These are phyloP conservation scores for Boletus chippewaensis DNA, from an alignment of 1,284 basidiomycete species.

Conservation along the genomic window DNA sequence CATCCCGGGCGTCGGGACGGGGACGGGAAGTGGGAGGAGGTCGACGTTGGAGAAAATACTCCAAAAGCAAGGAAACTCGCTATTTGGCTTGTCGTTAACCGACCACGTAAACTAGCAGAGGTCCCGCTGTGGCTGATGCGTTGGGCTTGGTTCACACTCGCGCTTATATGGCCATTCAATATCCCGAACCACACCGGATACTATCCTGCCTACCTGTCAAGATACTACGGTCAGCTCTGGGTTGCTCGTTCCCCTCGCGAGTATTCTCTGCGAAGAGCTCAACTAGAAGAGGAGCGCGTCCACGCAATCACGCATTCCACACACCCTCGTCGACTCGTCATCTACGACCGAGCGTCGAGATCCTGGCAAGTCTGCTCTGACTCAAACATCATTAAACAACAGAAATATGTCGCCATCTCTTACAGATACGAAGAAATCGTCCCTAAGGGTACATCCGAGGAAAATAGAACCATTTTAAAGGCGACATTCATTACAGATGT, in stretches of 20 bases:
- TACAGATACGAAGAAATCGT: slow-evolving; percentile 17
- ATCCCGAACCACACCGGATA: slow-evolving; percentile 1
- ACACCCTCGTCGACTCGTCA: slow-evolving; percentile 19
- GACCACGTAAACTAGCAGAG: background rate
- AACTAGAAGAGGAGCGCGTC: slow-evolving; percentile 7
- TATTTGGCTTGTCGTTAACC: slow-evolving; percentile 14
- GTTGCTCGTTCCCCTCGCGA: slow-evolving; percentile 21
- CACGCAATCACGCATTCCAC: slow-evolving; percentile 16
- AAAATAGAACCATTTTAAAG: background rate
- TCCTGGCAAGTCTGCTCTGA: slow-evolving; percentile 12
- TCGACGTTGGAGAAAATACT: background rate
- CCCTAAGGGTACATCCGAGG: background rate
- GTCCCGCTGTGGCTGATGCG: slow-evolving; percentile 13
- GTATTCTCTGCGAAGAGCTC: slow-evolving; percentile 18
- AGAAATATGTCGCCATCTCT: slow-evolving; percentile 22
- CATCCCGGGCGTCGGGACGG: slow-evolving; percentile 1
- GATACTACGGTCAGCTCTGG: slow-evolving; percentile 25
- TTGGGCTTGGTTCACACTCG: slow-evolving; percentile 20
- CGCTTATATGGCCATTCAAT: slow-evolving; percentile 17
- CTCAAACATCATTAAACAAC: slow-evolving; percentile 6
- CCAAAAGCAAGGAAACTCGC: slow-evolving; percentile 15
- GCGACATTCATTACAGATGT: slow-evolving; percentile 10
- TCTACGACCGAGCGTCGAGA: slow-evolving; percentile 9
- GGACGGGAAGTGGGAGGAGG: background rate
- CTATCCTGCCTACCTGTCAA: slow-evolving; percentile 19